Evolutionary conservation across 495 filamentous ascomycete species (phyloP), one percentile per base, ranked within the genome.

Genomic region (Tuber aestivum): DNA sequence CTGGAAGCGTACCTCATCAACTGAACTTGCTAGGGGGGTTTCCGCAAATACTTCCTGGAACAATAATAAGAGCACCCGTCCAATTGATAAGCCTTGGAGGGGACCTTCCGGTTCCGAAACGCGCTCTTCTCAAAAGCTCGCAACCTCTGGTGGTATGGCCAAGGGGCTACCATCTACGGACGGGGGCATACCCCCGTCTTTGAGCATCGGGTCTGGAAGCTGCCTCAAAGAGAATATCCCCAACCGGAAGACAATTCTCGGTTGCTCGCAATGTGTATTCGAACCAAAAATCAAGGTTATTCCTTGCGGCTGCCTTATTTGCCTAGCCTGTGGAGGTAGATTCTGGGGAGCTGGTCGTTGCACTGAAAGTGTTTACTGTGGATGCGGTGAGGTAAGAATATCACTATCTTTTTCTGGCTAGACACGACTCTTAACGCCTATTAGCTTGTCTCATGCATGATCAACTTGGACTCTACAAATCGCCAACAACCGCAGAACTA

Each of bases 251-350:
- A 79, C 75, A 16, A 65, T 82, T 37, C 69, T 82, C n/a, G 81
- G 81, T 14, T 82, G 81, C 32, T 82, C 81, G 16, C 77, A 82
- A 65, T 82, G 81, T 69, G 48, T 82, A n/a, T 82, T 81, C 69
- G 77, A 82, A 16, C 81, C 81, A 9, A 83, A 78, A 75, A 42
- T 83, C 16, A 83, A 77, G 75, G 78, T 81, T 41, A 74, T 75
- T 50, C 81, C 81, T 41, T 83, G 81, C 56, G 79, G 78, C 44
- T 82, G 81, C n/a, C 65, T 77, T 20, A 78, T 83, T 73, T 83
- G 81, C 61, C 44, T 78, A 18, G 76, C 78, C 1, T 83, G 81
- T 76, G 81, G 78, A 14, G 76, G 76, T 40, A 80, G 81, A 41
- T 83, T 77, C 74, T 79, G 81, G 78, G 74, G 74, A 42, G 75